Evolutionary conservation across 371 early-diverging fungal genomes (phyloP), one percentile per base, ranked within the genome.

Genomic region (Mucor ambiguus): DNA sequence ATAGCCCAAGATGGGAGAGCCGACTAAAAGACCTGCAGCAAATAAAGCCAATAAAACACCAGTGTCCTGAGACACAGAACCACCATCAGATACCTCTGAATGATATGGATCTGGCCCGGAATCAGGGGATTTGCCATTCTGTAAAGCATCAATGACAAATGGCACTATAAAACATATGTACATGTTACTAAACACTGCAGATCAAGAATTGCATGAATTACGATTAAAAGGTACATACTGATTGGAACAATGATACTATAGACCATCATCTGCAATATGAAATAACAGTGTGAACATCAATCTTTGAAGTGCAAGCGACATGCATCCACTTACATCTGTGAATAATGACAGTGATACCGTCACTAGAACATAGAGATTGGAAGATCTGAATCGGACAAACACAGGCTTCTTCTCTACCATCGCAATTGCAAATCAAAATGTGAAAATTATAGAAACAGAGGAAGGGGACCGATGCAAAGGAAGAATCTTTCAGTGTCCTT

Each of bases 241-340:
- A 93, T 86, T 7, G 94, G 93, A 11, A 93, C 87, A 70, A 92
- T 81, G 62, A 92, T 83, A 41, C 89, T 88, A 69, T 93, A 94
- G 30, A 87, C 79, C 18, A 86, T 69, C 68, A 90, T 89, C 78
- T 92, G 86, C 14, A 11, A 11, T 38, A 9, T 0, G 14, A 28
- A 9, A 48, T 12, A 30, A 30, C 2, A 18, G 18, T 32, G 26
- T 46, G 29, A 60, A 18, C 7, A 55, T 60, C 22, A 12, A 30
- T 1, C 11, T 28, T 20, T 28, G 14, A 14, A 48, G 24, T 48
- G 48, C 20, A 48, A 48, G 16, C 5, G 41, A 41, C 41, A 41
- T 41, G 41, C 41, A 7, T 37, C 46, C 28, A 61, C 64, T 76
- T 70, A 79, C 79, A 61, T 76, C 76, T 12, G 76, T 76, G 35